phyloP scores from a whole-genome alignment of 2,329 filamentous ascomycete genomes.

The Exophiala phaeomuriformis region DNA sequence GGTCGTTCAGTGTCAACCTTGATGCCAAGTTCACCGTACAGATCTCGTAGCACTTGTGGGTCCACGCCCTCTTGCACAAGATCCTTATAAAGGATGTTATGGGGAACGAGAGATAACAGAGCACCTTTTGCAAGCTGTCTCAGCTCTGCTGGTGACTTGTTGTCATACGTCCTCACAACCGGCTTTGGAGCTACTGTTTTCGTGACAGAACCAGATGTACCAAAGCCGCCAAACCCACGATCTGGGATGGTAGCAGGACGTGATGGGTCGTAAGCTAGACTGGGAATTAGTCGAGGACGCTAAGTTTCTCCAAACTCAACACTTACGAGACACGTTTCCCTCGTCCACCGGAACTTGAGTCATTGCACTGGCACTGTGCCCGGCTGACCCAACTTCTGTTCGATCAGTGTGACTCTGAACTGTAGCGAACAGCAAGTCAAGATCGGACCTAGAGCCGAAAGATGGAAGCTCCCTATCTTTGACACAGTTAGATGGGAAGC shows the following conservation, averaged over 20 bases:
- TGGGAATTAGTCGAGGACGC: neutral
- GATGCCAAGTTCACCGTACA: slow-evolving; percentile 65
- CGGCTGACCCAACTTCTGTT: neutral
- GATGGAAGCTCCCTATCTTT: slow-evolving; percentile 19
- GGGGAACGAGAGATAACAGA: slow-evolving; percentile 53
- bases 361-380: neutral
- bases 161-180: slow-evolving; percentile 17
- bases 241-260: slow-evolving; percentile 15
- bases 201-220: neutral
- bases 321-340: slow-evolving; percentile 19
- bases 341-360: neutral
- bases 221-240: slow-evolving; percentile 4
- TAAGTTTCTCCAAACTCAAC: neutral
- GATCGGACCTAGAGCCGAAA: slow-evolving; percentile 20
- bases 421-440: slow-evolving; percentile 19
- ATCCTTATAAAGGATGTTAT: slow-evolving; percentile 66
- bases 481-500: slow-evolving; percentile 5
- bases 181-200: neutral
- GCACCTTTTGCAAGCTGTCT: slow-evolving; percentile 54
- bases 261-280: slow-evolving; percentile 19
- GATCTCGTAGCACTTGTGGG: slow-evolving; percentile 50
- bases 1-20: slow-evolving; percentile 25
- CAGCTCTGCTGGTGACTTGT: slow-evolving; percentile 34
- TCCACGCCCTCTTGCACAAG: slow-evolving; percentile 69
- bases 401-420: slow-evolving; percentile 7